These are phyloP conservation scores for Hypericum androsaemum DNA, from an alignment of 345 rosid genomes.

Conservation along the genomic window DNA sequence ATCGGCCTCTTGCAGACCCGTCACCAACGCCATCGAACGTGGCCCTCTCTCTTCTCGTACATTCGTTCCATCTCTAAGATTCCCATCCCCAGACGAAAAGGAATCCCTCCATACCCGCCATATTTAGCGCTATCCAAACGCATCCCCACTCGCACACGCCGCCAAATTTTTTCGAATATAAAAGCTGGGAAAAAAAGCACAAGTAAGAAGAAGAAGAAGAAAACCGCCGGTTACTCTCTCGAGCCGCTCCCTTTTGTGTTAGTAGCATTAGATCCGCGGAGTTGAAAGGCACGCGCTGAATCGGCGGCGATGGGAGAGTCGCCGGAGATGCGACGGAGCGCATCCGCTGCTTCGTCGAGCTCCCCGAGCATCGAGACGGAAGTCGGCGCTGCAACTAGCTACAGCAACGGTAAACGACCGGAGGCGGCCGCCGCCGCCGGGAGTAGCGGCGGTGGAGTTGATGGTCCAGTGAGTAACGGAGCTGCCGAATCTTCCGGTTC, in stretches of 20 bases:
- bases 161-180: not conserved
- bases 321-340: constrained; percentile 27
- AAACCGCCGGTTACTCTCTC: not conserved
- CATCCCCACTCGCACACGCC: not conserved
- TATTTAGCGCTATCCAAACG: constrained; percentile 24
- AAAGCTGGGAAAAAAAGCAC: not conserved
- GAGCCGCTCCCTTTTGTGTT: not conserved
- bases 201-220: not conserved
- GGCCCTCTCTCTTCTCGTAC: not conserved
- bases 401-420: constrained; percentile 19
- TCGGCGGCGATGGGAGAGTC: constrained; percentile 38
- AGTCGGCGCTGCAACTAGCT: constrained; percentile 26
- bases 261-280: constrained; percentile 40
- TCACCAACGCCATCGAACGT: constrained; percentile 14
- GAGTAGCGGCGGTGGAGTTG: not conserved
- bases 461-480: constrained; percentile 23
- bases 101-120: constrained; percentile 4
- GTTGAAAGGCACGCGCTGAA: constrained; percentile 11
- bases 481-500: constrained; percentile 32
- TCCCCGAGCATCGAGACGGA: constrained; percentile 27
- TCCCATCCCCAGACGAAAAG: not conserved
- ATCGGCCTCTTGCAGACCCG: not conserved
- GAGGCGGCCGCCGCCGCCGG: constrained; percentile 18
- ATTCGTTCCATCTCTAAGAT: not conserved
- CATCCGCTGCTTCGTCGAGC: constrained; percentile 24